Conservation (phyloP, 768 basidiomycete species). For the Sistotremastrum suecicum region DNA sequence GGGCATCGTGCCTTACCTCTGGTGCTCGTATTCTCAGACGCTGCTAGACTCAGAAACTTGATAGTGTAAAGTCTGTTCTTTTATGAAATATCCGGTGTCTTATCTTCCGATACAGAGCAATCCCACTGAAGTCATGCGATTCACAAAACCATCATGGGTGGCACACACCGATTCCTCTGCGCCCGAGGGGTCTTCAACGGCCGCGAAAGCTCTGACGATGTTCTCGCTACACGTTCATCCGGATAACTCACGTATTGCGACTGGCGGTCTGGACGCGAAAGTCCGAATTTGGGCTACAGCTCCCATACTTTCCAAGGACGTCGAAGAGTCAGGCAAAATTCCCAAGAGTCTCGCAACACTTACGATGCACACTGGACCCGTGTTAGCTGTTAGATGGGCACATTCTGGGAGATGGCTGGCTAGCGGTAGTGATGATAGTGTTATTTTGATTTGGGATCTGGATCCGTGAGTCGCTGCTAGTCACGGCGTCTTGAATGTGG, state of each 20-base stretch:
- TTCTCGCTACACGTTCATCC: conserved; percentile 93
- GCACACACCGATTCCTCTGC: conserved; percentile 48
- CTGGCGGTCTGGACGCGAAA: conserved; percentile 90
- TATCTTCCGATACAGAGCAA: no score
- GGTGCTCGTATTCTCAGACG: no score
- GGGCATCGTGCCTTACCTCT: no score
- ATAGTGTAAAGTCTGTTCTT: no score
- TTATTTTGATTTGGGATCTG: conserved; percentile 94
- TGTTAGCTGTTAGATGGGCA: conserved; percentile 86
- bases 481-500: background rate
- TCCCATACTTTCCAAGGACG: conserved; percentile 69
- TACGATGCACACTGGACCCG: conserved; percentile 87
- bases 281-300: conserved; percentile 96
- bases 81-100: no score
- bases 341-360: conserved; percentile 86
- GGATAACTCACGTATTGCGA: conserved; percentile 93
- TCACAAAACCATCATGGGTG: conserved; percentile 84
- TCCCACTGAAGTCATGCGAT: conserved; percentile 38
- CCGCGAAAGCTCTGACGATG: conserved; percentile 60
- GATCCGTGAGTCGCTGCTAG: conserved; percentile 61
- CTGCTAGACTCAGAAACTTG: no score
- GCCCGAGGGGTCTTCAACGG: conserved; percentile 13
- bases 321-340: conserved; percentile 53
- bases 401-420: conserved; percentile 89
- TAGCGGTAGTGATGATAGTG: conserved; percentile 90